These are phyloP conservation scores for Torrubiellomyces zombiae DNA, from an alignment of 2,329 filamentous ascomycete genomes.

Conservation along the genomic window DNA sequence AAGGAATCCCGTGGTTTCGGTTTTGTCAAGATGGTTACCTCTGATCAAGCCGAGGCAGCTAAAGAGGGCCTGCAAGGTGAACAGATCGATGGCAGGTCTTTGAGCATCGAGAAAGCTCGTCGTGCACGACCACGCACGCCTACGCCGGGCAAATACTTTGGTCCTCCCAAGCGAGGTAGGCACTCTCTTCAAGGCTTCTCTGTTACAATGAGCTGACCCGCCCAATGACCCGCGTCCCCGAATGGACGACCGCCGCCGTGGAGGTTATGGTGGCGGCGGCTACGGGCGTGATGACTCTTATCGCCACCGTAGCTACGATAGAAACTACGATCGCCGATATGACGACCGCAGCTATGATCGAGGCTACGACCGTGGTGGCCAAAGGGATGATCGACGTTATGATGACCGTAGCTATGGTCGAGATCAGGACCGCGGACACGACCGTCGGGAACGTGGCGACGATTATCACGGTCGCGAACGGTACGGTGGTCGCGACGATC, in stretches of 20 bases:
- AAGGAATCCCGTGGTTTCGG: constrained; percentile 98
- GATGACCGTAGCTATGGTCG: constrained; percentile 33
- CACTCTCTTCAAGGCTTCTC: constrained; percentile 9
- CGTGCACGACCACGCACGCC: constrained; percentile 88
- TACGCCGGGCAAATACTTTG: constrained; percentile 97
- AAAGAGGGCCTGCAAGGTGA: constrained; percentile 94
- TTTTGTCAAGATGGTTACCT: constrained; percentile 96
- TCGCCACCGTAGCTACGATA: constrained; percentile 32
- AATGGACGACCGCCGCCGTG: constrained; percentile 47
- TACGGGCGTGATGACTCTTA: constrained; percentile 40
- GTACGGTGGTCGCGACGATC: constrained; percentile 27
- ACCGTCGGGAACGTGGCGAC: constrained; percentile 29
- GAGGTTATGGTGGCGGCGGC: constrained; percentile 35
- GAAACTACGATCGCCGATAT: constrained; percentile 26
- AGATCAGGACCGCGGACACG: constrained; percentile 39
- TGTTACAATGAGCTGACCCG: too few relatives aligned
- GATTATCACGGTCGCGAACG: constrained; percentile 21
- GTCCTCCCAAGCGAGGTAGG: constrained; percentile 91
- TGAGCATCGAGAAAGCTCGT: constrained; percentile 98
- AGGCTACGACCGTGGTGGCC: constrained; percentile 20
- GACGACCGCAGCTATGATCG: constrained; percentile 34
- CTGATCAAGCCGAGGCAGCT: constrained; percentile 88
- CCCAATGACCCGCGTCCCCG: constrained; percentile 22
- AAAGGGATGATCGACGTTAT: constrained; percentile 24
- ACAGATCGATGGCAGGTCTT: constrained; percentile 80